Percentiles rank a stretch among this genome's conserved stretches.
Evolutionary conservation across 352 stramenopile genomes (phyloP).

Genomic region (Globisporangium emineosum): DNA sequence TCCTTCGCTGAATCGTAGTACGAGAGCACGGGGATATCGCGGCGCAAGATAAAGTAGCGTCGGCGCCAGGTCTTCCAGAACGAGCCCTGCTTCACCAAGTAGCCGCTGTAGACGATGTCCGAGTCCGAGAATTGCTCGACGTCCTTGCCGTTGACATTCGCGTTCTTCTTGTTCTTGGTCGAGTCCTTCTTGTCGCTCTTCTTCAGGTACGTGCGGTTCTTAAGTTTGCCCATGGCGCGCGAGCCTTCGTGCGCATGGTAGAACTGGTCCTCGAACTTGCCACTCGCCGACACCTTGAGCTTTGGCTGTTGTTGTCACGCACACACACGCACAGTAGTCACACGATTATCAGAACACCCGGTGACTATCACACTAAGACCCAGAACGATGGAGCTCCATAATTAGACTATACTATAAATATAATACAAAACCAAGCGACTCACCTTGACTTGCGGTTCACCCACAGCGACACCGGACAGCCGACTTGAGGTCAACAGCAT

Average conservation of each 20-base stretch:
- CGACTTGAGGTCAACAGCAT: constrained; percentile 13
- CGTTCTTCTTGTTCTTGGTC: constrained; percentile 37
- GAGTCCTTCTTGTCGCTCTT: constrained; percentile 29
- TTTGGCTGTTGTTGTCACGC: constrained; percentile 35
- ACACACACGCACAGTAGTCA: background rate
- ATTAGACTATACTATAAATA: background rate
- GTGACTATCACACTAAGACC: background rate
- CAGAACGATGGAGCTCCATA: background rate
- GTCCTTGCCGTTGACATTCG: constrained; percentile 73
- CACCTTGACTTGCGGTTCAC: constrained; percentile 20
- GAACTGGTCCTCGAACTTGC: constrained; percentile 85
- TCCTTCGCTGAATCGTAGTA: constrained; percentile 81
- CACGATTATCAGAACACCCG: background rate
- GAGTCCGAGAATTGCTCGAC: constrained; percentile 85
- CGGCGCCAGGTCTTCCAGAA: constrained; percentile 87
- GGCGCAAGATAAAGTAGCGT: constrained; percentile 80
- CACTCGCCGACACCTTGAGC: constrained; percentile 78
- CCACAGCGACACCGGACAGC: background rate
- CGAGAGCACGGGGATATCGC: constrained; percentile 65
- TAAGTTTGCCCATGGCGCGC: constrained; percentile 75
- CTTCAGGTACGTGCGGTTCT: constrained; percentile 72
- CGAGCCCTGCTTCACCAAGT: constrained; percentile 82
- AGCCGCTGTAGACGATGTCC: constrained; percentile 76
- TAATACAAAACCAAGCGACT: background rate
- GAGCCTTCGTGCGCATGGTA: constrained; percentile 80